Base-by-base conservation (phyloP, 768 basidiomycete species). In the Naganishia vishniacii region DNA sequence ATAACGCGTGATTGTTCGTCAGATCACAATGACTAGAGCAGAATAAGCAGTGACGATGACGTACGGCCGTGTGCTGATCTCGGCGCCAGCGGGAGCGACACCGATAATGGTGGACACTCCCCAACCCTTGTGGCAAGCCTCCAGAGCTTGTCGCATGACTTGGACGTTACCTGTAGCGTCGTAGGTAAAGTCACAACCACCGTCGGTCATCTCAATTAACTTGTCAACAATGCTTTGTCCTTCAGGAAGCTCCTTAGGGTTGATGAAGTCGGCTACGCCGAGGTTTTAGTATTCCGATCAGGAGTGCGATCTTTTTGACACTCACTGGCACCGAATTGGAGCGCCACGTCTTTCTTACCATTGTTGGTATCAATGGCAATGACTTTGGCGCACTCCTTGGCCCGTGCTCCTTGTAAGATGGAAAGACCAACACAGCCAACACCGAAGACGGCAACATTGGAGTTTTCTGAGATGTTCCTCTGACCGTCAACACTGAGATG, bases 91-190 rank as follows among this genome's bases (percentile, higher is more conserved):
- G 25, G 92, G 91, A 3, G 95, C 95, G 44, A 99, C 95, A 65
- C 94, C 94, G 65, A 99, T 97, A 69, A 99, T 76, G 62, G 90
- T 97, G 63, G 86, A 90, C 45, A 97, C 87, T 70, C 95, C 95
- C 95, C 95, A 99, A 15, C 95, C 95, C 76, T 98, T 98, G 79
- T 99, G 95, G 78, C 92, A 97, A n/a, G 92, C 89, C 80, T 99
- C 95, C 48, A 99, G 84, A 26, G 95, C 95, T 51, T 86, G 81
- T 66, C 93, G 85, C 93, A 95, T 97, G 67, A 94, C 91, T 29
- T 91, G 80, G 48, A 85, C 84, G 75, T 95, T 97, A 23, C 95
- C 95, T 11, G 95, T 99, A 70, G 87, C 88, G 73, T 99, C 95
- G 72, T 93, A 99, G 13, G 95, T 98, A 77, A 85, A 97, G 79